Conservation (phyloP, 129 eudicot species). For the Sambucus nigra region DNA sequence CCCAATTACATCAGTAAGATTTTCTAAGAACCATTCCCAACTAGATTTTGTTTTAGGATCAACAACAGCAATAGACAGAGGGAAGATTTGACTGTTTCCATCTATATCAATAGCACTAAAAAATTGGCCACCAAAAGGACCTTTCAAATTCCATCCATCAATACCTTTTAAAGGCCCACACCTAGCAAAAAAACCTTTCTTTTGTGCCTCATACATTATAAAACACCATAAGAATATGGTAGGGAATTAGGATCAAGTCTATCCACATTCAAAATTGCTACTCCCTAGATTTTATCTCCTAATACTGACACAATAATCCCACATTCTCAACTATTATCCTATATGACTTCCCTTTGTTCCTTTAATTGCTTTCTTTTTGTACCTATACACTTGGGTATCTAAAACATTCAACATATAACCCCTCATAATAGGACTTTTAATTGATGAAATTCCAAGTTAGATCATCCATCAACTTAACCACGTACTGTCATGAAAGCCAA, state of each 20-base stretch:
- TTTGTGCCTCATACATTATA: neutral
- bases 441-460: neutral
- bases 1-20: neutral
- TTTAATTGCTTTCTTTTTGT: neutral
- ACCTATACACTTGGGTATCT: neutral
- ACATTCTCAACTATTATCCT: neutral
- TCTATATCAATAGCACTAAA: neutral
- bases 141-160: slow-evolving; percentile 1
- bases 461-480: neutral
- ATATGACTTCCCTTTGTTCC: neutral
- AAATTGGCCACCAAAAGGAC: neutral
- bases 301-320: neutral
- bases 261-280: neutral
- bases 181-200: neutral
- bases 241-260: neutral
- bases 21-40: neutral
- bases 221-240: neutral
- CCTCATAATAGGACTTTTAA: neutral
- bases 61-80: neutral
- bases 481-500: neutral
- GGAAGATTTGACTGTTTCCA: neutral
- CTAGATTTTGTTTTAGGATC: neutral
- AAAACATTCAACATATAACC: neutral
- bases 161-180: neutral
- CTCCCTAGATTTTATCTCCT: neutral